Evolutionary conservation across 2,329 filamentous ascomycete species (phyloP), one percentile per base, ranked within the genome.

Genomic region (Colletotrichum liaoningense): DNA sequence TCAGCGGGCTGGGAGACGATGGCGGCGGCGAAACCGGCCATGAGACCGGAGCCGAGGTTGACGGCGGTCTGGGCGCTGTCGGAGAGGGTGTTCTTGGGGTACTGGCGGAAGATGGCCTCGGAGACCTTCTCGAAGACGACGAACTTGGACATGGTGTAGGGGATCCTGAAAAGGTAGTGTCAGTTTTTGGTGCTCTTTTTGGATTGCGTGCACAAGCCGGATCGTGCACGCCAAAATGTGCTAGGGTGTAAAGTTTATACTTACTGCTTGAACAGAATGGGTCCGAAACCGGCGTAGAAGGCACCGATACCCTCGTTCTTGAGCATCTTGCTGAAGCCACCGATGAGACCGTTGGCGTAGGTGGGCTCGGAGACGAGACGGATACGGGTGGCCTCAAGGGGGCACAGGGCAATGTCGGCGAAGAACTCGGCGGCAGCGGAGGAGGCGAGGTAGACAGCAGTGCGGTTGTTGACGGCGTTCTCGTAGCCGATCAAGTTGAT

Each of bases 121-220:
- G 91, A 88, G 79, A 95, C 93, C 90, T 96, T 96, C 88, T 97
- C 94, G 90, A 91, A 97, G 80, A 95, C 94, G 85, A 96, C 94
- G 88, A 97, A 97, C 89, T 97, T 97, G 90, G 94, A 89, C 93
- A 97, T 95, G 85, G 94, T 97, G 89, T 97, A 97, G 77, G 94
- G 94, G 79, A 97, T 92, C 89, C 93, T 94, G 77, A 5, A 59
- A 28, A 4, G 19, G 9, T 19, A 14, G 11, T 35, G 68, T 74
- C 19, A 75, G 72, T 11, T 4, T 14, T 12, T 14, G 8, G 1
- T 22, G 7, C 19, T 28, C 38, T n/a, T 3, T 16, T 54, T 38
- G 0, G 12, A 12, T 12, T 35, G 3, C 33, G 33, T 35, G 33
- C 11, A 33, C 28, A 26, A 22, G n/a, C 5, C 14, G 26, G 19